Evolutionary conservation across 176 grass and related monocot genomes (phyloP).

Genomic region (Avena insularis): DNA sequence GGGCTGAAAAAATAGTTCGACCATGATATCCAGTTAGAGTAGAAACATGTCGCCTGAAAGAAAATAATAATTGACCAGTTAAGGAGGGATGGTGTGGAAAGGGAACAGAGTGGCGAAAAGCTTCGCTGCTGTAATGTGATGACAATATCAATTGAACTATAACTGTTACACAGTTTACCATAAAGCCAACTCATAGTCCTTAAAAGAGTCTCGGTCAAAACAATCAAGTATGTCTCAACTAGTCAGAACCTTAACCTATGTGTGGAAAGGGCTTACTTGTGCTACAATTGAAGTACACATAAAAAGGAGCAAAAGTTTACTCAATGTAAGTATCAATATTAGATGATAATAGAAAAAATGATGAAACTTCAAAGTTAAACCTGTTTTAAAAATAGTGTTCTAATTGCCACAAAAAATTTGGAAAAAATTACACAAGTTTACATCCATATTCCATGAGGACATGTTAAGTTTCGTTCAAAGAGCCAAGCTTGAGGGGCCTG

Average conservation of each 20-base stretch:
- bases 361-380: not conserved
- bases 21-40: slow-evolving; percentile 88
- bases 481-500: no score
- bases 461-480: no score
- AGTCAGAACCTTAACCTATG: slow-evolving; percentile 15
- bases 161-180: slow-evolving; percentile 3
- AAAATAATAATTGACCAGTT: slow-evolving; percentile 44
- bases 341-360: slow-evolving; percentile 15
- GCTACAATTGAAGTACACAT: not conserved
- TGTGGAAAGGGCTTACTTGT: not conserved
- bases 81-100: slow-evolving; percentile 18
- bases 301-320: slow-evolving; percentile 13
- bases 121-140: not conserved
- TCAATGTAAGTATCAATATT: not conserved
- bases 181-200: slow-evolving; percentile 20
- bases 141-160: slow-evolving; percentile 22
- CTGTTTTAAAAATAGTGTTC: no score
- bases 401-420: no score
- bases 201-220: not conserved
- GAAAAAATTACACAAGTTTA: no score
- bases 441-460: no score
- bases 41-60: slow-evolving; percentile 79
- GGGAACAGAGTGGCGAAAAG: not conserved
- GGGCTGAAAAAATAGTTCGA: slow-evolving; percentile 86
- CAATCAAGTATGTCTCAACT: slow-evolving; percentile 30